Conservation (phyloP, 176 grass and related monocot genomes). For the Dactylis glomerata region DNA sequence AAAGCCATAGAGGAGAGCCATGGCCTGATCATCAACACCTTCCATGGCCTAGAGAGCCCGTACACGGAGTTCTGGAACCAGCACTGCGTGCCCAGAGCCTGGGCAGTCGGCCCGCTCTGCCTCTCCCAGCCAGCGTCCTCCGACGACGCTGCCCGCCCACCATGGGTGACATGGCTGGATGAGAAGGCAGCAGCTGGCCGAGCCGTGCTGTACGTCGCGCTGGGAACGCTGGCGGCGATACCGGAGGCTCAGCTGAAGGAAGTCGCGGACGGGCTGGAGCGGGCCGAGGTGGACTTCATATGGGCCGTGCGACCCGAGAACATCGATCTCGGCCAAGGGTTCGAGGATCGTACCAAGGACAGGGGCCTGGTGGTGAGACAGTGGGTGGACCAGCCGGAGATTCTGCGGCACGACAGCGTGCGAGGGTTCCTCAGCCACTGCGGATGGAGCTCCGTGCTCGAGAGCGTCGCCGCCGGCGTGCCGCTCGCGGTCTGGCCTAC, state of each 20-base stretch:
- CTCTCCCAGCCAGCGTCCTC: background rate
- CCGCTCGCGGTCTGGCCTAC: slow-evolving; percentile 56
- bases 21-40: slow-evolving; percentile 48
- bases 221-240: slow-evolving; percentile 37
- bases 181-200: slow-evolving; percentile 16
- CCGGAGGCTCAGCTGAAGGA: slow-evolving; percentile 36
- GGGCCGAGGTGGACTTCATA: slow-evolving; percentile 40
- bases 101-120: slow-evolving; percentile 58
- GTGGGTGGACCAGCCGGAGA: slow-evolving; percentile 54
- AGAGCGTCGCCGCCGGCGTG: slow-evolving; percentile 30
- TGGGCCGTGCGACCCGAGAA: slow-evolving; percentile 40
- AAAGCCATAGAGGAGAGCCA: slow-evolving; percentile 8
- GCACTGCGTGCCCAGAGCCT: background rate
- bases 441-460: slow-evolving; percentile 66
- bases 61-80: slow-evolving; percentile 48
- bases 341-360: slow-evolving; percentile 28
- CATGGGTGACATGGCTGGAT: slow-evolving; percentile 50
- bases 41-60: slow-evolving; percentile 39
- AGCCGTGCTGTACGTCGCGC: slow-evolving; percentile 51
- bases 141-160: background rate
- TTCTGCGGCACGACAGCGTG: slow-evolving; percentile 25
- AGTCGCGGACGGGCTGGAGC: slow-evolving; percentile 39
- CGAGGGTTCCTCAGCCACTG: slow-evolving; percentile 51
- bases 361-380: slow-evolving; percentile 30
- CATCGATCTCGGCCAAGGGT: slow-evolving; percentile 18